A percentile compares a stretch with the other conserved stretches of the same genome.
These are phyloP conservation scores for Ogataea methylovora DNA, from an alignment of 805 yeast species.

Conservation along the genomic window DNA sequence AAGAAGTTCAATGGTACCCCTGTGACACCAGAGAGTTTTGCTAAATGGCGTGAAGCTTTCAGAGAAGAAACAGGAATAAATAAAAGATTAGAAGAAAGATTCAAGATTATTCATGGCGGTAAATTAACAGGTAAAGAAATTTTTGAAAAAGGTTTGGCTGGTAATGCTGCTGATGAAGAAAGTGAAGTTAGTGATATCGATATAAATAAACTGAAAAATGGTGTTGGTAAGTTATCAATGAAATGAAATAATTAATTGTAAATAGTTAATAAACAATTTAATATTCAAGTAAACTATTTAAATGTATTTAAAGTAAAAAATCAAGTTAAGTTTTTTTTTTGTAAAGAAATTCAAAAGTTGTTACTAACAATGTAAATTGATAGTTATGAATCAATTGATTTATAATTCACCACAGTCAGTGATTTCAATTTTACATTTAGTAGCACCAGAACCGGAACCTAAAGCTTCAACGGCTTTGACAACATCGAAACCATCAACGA, in stretches of 20 bases:
- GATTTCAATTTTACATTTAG: slow-evolving; percentile 44
- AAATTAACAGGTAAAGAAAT: slow-evolving; percentile 83
- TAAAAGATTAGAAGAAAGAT: slow-evolving; percentile 44
- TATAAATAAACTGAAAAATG: slow-evolving; percentile 7
- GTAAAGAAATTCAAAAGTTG: background rate
- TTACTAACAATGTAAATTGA: background rate
- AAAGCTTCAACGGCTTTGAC: slow-evolving; percentile 80
- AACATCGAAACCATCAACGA: slow-evolving; percentile 53
- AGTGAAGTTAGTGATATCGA: slow-evolving; percentile 11
- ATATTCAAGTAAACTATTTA: too few species aligned
- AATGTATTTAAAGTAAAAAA: too few species aligned
- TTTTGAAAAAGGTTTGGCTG: slow-evolving; percentile 83
- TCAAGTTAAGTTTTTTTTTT: too few species aligned
- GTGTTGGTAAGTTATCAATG: slow-evolving; percentile 6
- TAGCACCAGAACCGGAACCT: slow-evolving; percentile 46
- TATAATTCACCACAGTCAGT: slow-evolving; percentile 53
- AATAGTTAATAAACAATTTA: background rate
- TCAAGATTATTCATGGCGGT: slow-evolving; percentile 56
- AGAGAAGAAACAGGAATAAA: slow-evolving; percentile 69
- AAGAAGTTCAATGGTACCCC: slow-evolving; percentile 87
- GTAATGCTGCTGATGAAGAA: slow-evolving; percentile 38
- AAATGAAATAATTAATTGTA: slow-evolving; percentile 9
- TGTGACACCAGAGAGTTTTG: slow-evolving; percentile 73
- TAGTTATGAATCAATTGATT: slow-evolving; percentile 5
- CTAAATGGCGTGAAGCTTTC: slow-evolving; percentile 65